These are phyloP conservation scores for Edaphochlamys debaryana DNA, from an alignment of 139 green algal genomes.

Conservation along the genomic window DNA sequence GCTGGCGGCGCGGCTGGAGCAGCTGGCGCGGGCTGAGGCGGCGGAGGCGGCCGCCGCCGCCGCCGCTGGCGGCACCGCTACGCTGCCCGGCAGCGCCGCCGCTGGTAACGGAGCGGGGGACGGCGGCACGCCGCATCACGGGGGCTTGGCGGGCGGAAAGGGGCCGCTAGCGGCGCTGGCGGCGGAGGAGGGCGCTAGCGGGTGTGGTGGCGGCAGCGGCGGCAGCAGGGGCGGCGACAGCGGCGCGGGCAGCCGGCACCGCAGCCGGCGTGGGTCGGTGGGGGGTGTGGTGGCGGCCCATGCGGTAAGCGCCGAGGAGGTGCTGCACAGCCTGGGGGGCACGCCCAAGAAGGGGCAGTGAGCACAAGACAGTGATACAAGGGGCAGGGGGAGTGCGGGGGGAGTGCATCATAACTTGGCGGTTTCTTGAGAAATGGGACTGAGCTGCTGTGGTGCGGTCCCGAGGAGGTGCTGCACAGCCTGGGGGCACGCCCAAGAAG, in stretches of 20 bases:
- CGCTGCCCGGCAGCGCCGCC: too few species aligned
- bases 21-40: not conserved
- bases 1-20: not conserved
- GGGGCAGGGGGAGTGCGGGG: too few species aligned
- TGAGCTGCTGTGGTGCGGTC: too few species aligned
- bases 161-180: not conserved
- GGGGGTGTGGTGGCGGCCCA: not conserved
- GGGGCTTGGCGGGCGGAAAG: not conserved
- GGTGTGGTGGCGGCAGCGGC: not conserved
- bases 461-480: conserved; percentile 27
- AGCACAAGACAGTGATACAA: too few species aligned
- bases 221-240: not conserved
- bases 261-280: not conserved
- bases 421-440: too few species aligned
- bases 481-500: not conserved
- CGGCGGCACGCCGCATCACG: too few species aligned
- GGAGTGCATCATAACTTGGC: too few species aligned
- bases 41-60: too few species aligned
- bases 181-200: not conserved
- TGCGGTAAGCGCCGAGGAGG: conserved; percentile 30
- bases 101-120: too few species aligned
- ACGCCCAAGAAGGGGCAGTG: too few species aligned
- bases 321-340: conserved; percentile 5
- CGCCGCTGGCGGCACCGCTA: too few species aligned
- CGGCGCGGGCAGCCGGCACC: conserved; percentile 14